Conservation (phyloP, 2,329 filamentous ascomycete genomes). For the Bretziella fagacearum region DNA sequence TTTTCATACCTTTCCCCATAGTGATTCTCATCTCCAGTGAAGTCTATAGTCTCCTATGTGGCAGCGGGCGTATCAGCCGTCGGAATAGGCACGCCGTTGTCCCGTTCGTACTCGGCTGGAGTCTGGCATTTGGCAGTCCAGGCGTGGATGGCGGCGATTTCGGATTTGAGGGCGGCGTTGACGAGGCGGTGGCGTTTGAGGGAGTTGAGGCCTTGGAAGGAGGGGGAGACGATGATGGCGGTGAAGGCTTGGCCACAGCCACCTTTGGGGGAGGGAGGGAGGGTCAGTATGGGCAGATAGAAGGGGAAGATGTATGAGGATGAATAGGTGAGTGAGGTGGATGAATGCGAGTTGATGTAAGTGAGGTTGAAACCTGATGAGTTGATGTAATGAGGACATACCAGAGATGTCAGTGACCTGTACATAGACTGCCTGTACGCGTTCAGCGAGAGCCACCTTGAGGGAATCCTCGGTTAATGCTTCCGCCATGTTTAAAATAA, state of each 20-base stretch:
- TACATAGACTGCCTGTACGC: constrained; percentile 60
- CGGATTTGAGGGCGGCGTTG: constrained; percentile 64
- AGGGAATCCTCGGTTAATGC: constrained; percentile 48
- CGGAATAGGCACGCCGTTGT: constrained; percentile 23
- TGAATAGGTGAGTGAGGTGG: constrained; percentile 11
- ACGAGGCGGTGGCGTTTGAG: constrained; percentile 76
- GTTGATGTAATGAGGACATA: constrained; percentile 26
- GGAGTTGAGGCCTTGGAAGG: constrained; percentile 55
- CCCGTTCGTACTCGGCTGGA: constrained; percentile 70
- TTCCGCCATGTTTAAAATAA: constrained; percentile 9
- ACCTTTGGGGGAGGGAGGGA: constrained; percentile 24
- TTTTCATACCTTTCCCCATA: constrained; percentile 18
- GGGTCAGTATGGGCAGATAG: constrained; percentile 12
- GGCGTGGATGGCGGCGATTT: constrained; percentile 82
- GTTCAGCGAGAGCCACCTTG: constrained; percentile 48
- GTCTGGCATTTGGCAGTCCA: constrained; percentile 94
- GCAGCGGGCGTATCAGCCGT: constrained; percentile 28
- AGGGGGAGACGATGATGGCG: constrained; percentile 42
- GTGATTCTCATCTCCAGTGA: no score
- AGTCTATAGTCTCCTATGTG: no score
- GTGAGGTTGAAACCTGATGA: constrained; percentile 10
- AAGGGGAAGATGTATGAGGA: constrained; percentile 8
- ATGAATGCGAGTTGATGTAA: not conserved
- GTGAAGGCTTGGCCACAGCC: constrained; percentile 47
- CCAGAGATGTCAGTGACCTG: constrained; percentile 87